Base-by-base conservation (phyloP, 176 grass and related monocot species). In the Alopecurus myosuroides region DNA sequence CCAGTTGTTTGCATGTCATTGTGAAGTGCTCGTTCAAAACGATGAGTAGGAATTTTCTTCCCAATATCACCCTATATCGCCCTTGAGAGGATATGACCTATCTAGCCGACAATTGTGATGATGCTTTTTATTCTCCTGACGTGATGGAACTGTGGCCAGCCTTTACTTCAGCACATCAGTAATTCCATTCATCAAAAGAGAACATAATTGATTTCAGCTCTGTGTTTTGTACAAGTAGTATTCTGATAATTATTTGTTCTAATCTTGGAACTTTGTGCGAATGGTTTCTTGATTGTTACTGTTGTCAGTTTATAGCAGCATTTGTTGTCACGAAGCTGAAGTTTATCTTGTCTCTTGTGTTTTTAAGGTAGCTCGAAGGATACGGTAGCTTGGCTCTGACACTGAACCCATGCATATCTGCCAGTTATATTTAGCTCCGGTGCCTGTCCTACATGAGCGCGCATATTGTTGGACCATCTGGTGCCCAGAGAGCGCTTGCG, bases 361-460 rank as follows among this genome's bases (percentile, higher is more conserved):
- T 84, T 84, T 84, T 14, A 50, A 91, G 89, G 89, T 91, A 91
- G 85, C 70, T 41, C 23, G 52, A 82, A 31, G 51, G 25, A 81
- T 57, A 55, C 36, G 66, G 52, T 65, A 80, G 79, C 88, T 45
- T 79, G 66, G 66, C 86, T 74, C 46, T 83, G 72, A 45, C 52
- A 71, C 81, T 34, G 72, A 64, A 82, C 17, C 42, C 34, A 20
- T 29, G 61, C 31, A 7, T n/a, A 60, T 45, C 37, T 10, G 40
- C 61, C 37, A 83, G 69, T 77, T 75, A 42, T 51, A 77, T 71
- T 70, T 70, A 4, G 60, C 50, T 79, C 79, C 40, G 77, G 35
- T 56, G 75, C 66, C 53, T 40, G 70, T 77, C 48, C 28, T 70
- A 67, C 72, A 55, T 23, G 73, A 81, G 72, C 58, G 72, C 58